Evolutionary conservation across 208 protist genomes (phyloP).

Genomic region (Leishmania amazonensis): DNA sequence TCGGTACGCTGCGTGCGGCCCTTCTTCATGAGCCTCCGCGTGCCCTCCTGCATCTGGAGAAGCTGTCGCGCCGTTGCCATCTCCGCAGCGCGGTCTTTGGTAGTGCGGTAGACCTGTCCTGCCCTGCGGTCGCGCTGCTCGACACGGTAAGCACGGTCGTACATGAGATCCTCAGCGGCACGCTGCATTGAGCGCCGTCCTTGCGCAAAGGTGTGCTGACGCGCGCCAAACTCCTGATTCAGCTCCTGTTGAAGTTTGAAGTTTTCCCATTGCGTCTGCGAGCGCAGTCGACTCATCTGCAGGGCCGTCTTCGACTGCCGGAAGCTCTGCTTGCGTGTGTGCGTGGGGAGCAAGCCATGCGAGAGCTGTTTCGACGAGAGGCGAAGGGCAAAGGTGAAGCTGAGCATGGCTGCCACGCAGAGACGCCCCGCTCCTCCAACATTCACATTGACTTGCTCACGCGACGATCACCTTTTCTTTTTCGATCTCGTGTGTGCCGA

Average conservation of each 20-base stretch:
- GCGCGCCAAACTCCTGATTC: conserved; percentile 48
- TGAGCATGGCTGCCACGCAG: conserved; percentile 10
- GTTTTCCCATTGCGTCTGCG: conserved; percentile 44
- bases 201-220: conserved; percentile 30
- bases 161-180: conserved; percentile 49
- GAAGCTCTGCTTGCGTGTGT: conserved; percentile 45
- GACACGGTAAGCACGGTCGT: conserved; percentile 19
- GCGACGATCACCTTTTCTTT: too few species aligned
- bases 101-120: conserved; percentile 12
- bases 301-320: conserved; percentile 54
- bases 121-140: conserved; percentile 6
- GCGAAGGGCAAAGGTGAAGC: conserved; percentile 4
- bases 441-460: neutral
- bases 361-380: conserved; percentile 21
- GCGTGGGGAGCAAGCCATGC: conserved; percentile 16
- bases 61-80: conserved; percentile 64
- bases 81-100: conserved; percentile 37
- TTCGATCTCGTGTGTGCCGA: neutral
- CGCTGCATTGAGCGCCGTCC: conserved; percentile 29
- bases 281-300: conserved; percentile 46
- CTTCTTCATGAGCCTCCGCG: conserved; percentile 48
- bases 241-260: conserved; percentile 43
- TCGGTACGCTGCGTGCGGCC: conserved; percentile 39
- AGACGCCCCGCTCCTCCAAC: neutral
- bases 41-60: conserved; percentile 55